Evolutionary conservation across 2,329 filamentous ascomycete genomes (phyloP), one percentile per base, ranked within the genome.

Genomic region (Colletotrichum sp.): DNA sequence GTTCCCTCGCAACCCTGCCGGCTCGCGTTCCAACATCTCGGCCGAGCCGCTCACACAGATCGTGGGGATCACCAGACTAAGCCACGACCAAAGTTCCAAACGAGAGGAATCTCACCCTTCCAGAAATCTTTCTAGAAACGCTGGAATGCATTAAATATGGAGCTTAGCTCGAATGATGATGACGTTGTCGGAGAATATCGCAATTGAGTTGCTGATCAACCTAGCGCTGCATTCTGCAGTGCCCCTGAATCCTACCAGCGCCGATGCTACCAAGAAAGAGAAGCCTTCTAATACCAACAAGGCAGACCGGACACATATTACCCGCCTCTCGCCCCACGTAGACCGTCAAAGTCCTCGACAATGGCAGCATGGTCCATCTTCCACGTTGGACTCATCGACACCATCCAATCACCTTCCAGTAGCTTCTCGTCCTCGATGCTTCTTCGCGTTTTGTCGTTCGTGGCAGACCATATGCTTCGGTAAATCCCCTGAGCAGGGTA

Each of bases 401-500:
- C 68, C n/a, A 78, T 36, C 78, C 76, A 78, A 7, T 78, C 71
- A 6, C 78, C 78, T 21, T 77, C 76, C 4, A 66, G 39, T 32
- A 66, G 18, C 55, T 76, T 76, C 59, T 72, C 73, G 18, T 64
- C 74, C 73, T 73, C 76, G 3, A 78, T 78, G 10, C 28, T 65
- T 28, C 62, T 44, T n/a, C 68, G 60, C 62, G 74, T 66, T 13
- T 70, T 66, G 13, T 59, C 67, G 15, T 70, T 73, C 16, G 70
- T 52, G 10, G 73, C 62, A 18, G 73, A 59, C 62, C 76, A 70
- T 7, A 77, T 76, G 8, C 76, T 73, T 13, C 70, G 62, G 65
- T 76, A 77, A 3, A 75, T 57, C 6, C 78, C 77, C 64, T 78
- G 78, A 4, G 75, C 77, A 6, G 78, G 78, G 32, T 78, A 79